Conservation (phyloP, 2,329 filamentous ascomycete genomes). For the Aspergillus fumigatiaffinis region DNA sequence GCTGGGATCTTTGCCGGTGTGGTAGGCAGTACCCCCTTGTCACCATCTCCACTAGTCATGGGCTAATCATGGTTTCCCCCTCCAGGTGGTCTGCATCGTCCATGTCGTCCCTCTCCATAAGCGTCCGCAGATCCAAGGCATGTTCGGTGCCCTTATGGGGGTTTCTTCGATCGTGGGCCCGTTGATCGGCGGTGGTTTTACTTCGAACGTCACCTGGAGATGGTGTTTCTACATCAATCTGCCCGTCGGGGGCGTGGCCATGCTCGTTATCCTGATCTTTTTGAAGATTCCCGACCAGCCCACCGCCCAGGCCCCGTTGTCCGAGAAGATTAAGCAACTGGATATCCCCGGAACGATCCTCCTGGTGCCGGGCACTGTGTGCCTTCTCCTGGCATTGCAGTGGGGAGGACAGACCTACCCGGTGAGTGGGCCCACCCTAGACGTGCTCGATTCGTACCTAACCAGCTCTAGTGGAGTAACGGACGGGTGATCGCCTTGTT, state of each 20-base stretch:
- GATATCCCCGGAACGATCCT: slow-evolving; percentile 1
- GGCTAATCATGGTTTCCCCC: too few species aligned
- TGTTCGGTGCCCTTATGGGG: slow-evolving; percentile 31
- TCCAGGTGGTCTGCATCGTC: slow-evolving; percentile 18
- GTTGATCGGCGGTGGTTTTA: slow-evolving; percentile 37
- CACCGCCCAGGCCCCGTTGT: not conserved
- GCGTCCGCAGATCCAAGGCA: slow-evolving; percentile 28
- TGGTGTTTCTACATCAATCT: slow-evolving; percentile 55
- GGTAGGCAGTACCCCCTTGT: too few species aligned
- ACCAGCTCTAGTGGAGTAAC: slow-evolving; percentile 2
- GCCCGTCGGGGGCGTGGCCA: slow-evolving; percentile 36
- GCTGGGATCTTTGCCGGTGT: not conserved
- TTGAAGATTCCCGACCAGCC: slow-evolving; percentile 3
- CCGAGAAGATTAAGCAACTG: not conserved
- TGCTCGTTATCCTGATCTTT: slow-evolving; percentile 20
- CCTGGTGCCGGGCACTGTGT: slow-evolving; percentile 7
- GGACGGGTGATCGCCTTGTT: slow-evolving; percentile 8
- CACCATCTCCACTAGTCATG: too few species aligned
- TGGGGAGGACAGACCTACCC: slow-evolving; percentile 11
- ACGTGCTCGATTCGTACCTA: too few species aligned
- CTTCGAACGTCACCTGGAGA: slow-evolving; percentile 40
- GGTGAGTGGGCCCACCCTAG: too few species aligned
- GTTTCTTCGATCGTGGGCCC: slow-evolving; percentile 30
- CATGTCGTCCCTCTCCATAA: slow-evolving; percentile 30
- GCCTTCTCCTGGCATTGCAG: slow-evolving; percentile 11